A percentile compares a stretch with the other conserved stretches of the same genome.
Evolutionary conservation across 139 green algal genomes (phyloP).

Genomic region (Chlamydomonas sp.): DNA sequence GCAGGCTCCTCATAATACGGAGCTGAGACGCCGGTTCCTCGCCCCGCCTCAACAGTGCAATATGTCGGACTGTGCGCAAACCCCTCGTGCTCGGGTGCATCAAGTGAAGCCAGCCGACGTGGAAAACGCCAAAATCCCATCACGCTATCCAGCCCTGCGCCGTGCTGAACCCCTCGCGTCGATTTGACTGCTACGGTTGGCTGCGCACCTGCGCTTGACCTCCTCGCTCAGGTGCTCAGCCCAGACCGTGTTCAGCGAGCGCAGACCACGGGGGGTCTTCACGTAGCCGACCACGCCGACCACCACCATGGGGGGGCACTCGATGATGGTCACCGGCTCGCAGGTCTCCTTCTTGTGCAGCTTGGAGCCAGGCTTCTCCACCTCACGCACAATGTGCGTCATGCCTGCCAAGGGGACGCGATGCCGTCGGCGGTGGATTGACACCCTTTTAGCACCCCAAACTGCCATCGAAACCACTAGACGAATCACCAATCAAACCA

Average conservation of each 20-base stretch:
- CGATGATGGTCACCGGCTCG: constrained; percentile 98
- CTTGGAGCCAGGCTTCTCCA: constrained; percentile 99
- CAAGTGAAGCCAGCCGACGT: no score
- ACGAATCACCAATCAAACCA: background rate
- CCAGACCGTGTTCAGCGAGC: constrained; percentile 95
- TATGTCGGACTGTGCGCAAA: no score
- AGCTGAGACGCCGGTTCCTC: no score
- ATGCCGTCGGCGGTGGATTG: background rate
- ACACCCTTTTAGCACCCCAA: background rate
- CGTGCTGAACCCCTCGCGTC: no score
- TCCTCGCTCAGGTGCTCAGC: constrained; percentile 97
- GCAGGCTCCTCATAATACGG: no score
- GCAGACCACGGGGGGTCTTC: constrained; percentile 92
- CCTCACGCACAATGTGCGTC: constrained; percentile 98
- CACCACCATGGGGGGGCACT: constrained; percentile 96
- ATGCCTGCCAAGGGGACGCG: constrained; percentile 84
- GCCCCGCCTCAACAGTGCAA: no score
- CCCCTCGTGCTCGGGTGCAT: no score
- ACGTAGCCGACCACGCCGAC: constrained; percentile 98
- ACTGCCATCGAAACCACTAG: background rate
- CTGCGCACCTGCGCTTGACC: constrained; percentile 79
- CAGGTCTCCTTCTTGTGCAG: constrained; percentile 99
- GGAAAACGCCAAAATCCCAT: no score
- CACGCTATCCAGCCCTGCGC: no score
- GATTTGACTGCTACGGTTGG: background rate